Base-by-base conservation (phyloP, 2,329 filamentous ascomycete genomes). In the Diaporthe humulicola region DNA sequence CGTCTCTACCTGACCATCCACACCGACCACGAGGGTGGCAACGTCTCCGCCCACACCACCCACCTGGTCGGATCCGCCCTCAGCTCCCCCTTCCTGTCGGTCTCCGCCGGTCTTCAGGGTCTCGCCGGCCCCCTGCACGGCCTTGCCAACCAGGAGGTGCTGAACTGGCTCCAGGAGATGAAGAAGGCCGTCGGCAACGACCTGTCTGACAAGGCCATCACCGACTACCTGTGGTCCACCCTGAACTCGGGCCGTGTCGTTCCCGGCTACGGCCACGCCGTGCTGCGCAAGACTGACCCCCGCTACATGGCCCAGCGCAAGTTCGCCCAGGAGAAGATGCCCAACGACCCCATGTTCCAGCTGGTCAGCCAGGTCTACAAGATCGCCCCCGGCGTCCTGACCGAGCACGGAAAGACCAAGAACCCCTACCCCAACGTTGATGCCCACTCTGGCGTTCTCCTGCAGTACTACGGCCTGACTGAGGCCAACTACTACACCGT, bases 401-500 rank as follows among this genome's bases (percentile, higher is more conserved):
- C 97, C 79, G 95, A 99, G 93, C 97, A 99, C 90, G 97, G 75
- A 89, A 99, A 99, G 95, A 98, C 96, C 91, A 98, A 98, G 94
- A 98, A 98, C 94, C 96, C 96, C 80, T 98, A 91, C 92, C 97
- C 97, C 87, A 98, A 98, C 90, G 96, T 98, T 83, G 96, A 98
- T 84, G 96, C 96, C 83, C 97, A 98, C 94, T 98, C 96, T 42
- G 97, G 97, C 91, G 97, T 99, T 80, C 95, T 99, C 79, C 95
- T 99, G 81, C 97, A 99, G 90, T 97, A 99, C 93, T 99, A 99
- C 89, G 97, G 97, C 83, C 90, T 99, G 85, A 98, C 94, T 78
- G 96, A 99, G 91, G 94, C 97, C 87, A 98, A 93, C 93, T 99
- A 97, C 93, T 99, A 99, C 94, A 99, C 97, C 78, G 97, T 99